Base-by-base conservation (phyloP, 2,329 filamentous ascomycete genomes). In the Cryphonectria parasitica region DNA sequence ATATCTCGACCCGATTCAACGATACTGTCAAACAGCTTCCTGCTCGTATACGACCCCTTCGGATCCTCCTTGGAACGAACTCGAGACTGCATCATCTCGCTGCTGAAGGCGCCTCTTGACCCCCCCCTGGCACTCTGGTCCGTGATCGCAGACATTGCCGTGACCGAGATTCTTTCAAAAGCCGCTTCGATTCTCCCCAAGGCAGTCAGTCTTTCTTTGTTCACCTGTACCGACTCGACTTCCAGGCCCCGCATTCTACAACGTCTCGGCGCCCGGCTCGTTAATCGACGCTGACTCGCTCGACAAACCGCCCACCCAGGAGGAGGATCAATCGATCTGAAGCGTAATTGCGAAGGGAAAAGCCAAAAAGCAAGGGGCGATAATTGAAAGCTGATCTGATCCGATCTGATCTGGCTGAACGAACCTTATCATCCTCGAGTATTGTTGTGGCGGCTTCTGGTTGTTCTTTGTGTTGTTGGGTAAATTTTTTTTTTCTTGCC, bases 241-340 rank as follows among this genome's bases (percentile, higher is more conserved):
- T n/a, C 22, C 45, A 49, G n/a, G 1, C 45, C 22, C 45, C 45
- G 22, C 45, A n/a, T 49, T 49, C 45, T n/a, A n/a, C 45, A 49
- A 49, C 45, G 64, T 28, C 25, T 58, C 54, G 54, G 54, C 28
- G 54, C 0, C 25, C 6, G 54, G 54, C 17, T 58, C 54, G 67
- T 45, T 49, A 43, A 67, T 69, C 67, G 25, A 67, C 64, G 45
- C 66, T 66, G 64, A 67, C 58, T 67, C 54, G 54, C 34, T 64
- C 22, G 58, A 65, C 70, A 41, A 39, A n/a, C 65, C 54, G 45
- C 64, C 52, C 63, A 36, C 54, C 25, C 64, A 67, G 64, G 54
- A 41, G 43, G 19, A 25, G 45, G 45, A 49, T 49, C 45, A 22
- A 49, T 68, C 45, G 66, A 49, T 45, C 64, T 70, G 25, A 34